Evolutionary conservation across 495 filamentous ascomycete species (phyloP).

Genomic region (Barbatosphaeria neglecta): DNA sequence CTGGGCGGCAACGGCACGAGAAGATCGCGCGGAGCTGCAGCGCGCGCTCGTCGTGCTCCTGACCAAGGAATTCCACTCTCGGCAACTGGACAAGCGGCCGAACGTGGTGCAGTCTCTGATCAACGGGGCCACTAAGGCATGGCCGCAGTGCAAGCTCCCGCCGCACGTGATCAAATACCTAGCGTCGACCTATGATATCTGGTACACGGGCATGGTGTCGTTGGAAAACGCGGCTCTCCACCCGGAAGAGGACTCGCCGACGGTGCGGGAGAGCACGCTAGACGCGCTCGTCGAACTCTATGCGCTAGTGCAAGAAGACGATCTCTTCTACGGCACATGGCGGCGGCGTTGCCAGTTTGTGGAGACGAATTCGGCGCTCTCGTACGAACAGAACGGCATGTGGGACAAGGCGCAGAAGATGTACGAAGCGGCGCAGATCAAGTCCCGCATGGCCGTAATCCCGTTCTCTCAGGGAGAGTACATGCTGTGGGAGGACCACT

Average conservation of each 20-base stretch:
- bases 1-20: constrained; percentile 77
- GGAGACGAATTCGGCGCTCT: constrained; percentile 91
- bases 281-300: constrained; percentile 91
- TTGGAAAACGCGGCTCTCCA: constrained; percentile 76
- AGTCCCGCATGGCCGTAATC: constrained; percentile 81
- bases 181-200: constrained; percentile 82
- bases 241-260: constrained; percentile 70
- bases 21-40: constrained; percentile 84
- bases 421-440: constrained; percentile 94
- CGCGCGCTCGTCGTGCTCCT: constrained; percentile 76
- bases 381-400: constrained; percentile 97
- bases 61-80: constrained; percentile 88
- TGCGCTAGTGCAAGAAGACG: constrained; percentile 78
- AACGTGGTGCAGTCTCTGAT: constrained; percentile 89
- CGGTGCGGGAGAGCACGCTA: constrained; percentile 82
- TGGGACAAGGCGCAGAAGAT: constrained; percentile 96
- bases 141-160: constrained; percentile 79
- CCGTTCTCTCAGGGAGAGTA: constrained; percentile 96
- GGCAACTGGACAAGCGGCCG: constrained; percentile 85
- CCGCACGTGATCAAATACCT: constrained; percentile 92
- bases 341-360: constrained; percentile 87
- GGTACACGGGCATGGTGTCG: constrained; percentile 80
- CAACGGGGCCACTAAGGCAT: constrained; percentile 68
- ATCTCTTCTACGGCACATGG: constrained; percentile 97
- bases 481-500: constrained; percentile 99